Evolutionary conservation across 2,329 filamentous ascomycete species (phyloP).

Genomic region (Phyllosticta capitalensis): DNA sequence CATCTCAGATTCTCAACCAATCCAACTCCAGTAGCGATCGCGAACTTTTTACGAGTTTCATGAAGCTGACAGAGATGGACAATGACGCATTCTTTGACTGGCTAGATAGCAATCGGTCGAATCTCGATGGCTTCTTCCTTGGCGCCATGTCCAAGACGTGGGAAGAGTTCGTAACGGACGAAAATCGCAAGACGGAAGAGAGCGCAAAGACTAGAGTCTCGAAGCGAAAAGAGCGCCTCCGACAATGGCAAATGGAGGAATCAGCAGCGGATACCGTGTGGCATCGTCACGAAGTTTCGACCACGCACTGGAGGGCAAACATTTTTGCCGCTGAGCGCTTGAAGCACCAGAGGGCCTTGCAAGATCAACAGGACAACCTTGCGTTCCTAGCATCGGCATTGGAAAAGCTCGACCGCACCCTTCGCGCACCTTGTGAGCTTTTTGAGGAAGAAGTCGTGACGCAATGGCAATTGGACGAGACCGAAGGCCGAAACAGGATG

Average conservation of each 20-base stretch:
- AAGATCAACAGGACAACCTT: constrained; percentile 89
- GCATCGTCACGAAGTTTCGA: constrained; percentile 75
- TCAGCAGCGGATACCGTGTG: constrained; percentile 60
- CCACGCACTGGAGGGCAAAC: constrained; percentile 88
- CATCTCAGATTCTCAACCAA: constrained; percentile 61
- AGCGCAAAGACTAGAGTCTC: constrained; percentile 59
- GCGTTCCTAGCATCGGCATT: constrained; percentile 68
- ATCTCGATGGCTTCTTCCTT: constrained; percentile 75
- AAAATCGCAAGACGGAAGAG: constrained; percentile 73
- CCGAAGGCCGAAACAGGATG: constrained; percentile 93
- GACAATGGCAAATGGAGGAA: constrained; percentile 66
- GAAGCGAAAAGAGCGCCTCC: constrained; percentile 74
- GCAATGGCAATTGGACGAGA: constrained; percentile 92
- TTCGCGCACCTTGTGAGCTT: constrained; percentile 71
- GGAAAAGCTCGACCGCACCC: constrained; percentile 66
- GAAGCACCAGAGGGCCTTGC: constrained; percentile 78
- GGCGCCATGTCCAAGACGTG: constrained; percentile 71
- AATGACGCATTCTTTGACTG: constrained; percentile 80
- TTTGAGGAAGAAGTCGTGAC: constrained; percentile 55
- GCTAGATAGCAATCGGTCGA: constrained; percentile 72
- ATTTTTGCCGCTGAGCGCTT: constrained; percentile 87
- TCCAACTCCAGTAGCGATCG: constrained; percentile 61
- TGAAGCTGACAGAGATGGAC: constrained; percentile 76
- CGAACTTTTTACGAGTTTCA: constrained; percentile 65
- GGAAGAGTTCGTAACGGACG: constrained; percentile 75